Conservation (phyloP, 1,284 basidiomycete genomes). For the Pseudozyma hubeiensis region DNA sequence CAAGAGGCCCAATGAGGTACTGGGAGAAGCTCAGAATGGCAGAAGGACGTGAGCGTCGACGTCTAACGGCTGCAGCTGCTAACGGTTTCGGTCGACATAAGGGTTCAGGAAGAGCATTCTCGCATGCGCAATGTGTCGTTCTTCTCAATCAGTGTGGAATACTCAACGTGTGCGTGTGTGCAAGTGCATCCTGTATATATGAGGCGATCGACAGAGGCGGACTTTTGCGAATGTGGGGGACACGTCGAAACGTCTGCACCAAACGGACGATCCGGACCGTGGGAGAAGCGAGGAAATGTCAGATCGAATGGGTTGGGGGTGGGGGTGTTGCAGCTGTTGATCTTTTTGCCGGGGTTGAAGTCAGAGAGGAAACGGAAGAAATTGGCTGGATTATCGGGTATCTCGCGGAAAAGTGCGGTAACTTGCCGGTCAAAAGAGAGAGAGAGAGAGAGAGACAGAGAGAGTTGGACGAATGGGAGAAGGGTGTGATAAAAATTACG, state of each 20-base stretch:
- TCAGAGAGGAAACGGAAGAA: not conserved
- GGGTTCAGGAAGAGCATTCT: not conserved
- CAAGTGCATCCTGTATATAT: too few species aligned
- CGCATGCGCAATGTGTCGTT: too few species aligned
- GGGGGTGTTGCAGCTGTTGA: too few species aligned
- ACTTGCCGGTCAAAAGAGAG: not conserved
- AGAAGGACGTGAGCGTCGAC: not conserved
- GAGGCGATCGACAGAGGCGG: too few species aligned
- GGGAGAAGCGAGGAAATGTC: not conserved
- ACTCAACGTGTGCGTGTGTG: too few species aligned
- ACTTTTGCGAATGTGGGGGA: too few species aligned
- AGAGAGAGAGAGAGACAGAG: too few species aligned
- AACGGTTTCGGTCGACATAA: not conserved
- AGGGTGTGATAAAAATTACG: not conserved
- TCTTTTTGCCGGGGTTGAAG: not conserved
- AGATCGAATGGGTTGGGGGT: not conserved
- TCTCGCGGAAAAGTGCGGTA: not conserved
- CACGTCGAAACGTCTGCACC: too few species aligned
- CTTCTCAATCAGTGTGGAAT: too few species aligned
- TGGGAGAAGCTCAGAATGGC: not conserved
- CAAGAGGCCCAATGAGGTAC: conserved; percentile 20
- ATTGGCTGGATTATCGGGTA: not conserved
- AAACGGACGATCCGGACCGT: not conserved
- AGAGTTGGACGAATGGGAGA: conserved; percentile 3
- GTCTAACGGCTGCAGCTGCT: not conserved